A percentile compares a stretch with the other conserved stretches of the same genome.
phyloP scores from a whole-genome alignment of 257 asterid species.

The Mentha longifolia region DNA sequence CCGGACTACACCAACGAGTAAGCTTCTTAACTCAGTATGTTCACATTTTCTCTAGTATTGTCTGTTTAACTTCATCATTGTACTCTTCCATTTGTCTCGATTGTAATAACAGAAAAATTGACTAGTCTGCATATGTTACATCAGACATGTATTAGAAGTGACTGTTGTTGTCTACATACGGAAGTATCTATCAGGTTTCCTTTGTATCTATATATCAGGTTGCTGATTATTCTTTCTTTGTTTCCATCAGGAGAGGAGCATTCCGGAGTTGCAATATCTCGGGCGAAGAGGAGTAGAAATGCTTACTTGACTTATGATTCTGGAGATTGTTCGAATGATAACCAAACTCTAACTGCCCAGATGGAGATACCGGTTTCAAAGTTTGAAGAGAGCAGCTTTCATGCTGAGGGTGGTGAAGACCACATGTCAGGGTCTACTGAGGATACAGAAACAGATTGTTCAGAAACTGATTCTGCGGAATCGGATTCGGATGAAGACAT shows the following conservation, averaged over 20 bases:
- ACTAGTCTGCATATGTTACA: slow-evolving; percentile 40
- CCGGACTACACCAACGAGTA: slow-evolving; percentile 55
- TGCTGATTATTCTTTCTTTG: slow-evolving; percentile 41
- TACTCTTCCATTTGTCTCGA: slow-evolving; percentile 20
- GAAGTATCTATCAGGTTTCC: slow-evolving; percentile 41
- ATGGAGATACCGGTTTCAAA: slow-evolving; percentile 56
- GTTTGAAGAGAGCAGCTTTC: slow-evolving; percentile 50
- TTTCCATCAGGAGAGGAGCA: slow-evolving; percentile 65
- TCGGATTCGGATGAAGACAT: slow-evolving; percentile 81
- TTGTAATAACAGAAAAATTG: slow-evolving; percentile 29
- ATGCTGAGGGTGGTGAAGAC: slow-evolving; percentile 60
- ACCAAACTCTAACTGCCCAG: slow-evolving; percentile 47
- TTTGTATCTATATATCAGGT: slow-evolving; percentile 40
- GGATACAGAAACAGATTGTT: slow-evolving; percentile 95
- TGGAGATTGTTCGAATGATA: slow-evolving; percentile 52
- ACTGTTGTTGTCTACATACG: slow-evolving; percentile 37
- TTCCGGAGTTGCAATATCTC: slow-evolving; percentile 45
- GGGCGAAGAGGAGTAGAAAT: slow-evolving; percentile 61
- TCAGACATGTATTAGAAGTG: slow-evolving; percentile 43
- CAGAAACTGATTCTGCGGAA: slow-evolving; percentile 79
- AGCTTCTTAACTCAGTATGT: slow-evolving; percentile 41
- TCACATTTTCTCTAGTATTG: slow-evolving; percentile 35
- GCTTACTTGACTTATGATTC: slow-evolving; percentile 52
- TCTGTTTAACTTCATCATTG: slow-evolving; percentile 26
- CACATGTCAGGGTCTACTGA: slow-evolving; percentile 74